Base-by-base conservation (phyloP, 257 asterid genomes). In the Solanum tacnaense region DNA sequence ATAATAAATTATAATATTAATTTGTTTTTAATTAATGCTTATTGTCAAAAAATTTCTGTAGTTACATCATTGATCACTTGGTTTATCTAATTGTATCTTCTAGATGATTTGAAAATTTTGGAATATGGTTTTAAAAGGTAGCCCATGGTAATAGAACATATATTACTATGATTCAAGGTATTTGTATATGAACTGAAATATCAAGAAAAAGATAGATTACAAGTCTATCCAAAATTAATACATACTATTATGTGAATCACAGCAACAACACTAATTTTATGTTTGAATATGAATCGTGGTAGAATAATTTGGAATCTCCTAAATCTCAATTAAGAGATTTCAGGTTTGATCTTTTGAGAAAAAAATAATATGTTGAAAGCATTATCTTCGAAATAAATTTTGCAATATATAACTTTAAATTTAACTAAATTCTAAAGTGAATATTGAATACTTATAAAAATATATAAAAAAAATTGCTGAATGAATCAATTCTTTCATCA, bases 331-430 rank as follows among this genome's bases (percentile, higher is more conserved):
- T 44, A 9, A 62, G 29, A 62, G 29, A 23, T 23, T 62, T 62
- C 2, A 11, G 7, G 1, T 65, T 65, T 11, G 3, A 25, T 8
- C 1, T 25, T 65, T n/a, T 65, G 4, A 21, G 5, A 4, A 0
- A 25, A 5, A 10, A 25, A 65, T 4, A 5, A 46, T 2, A n/a
- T n/a, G 13, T 65, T n/a, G 4, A 0, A 5, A 65, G 72, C 0
- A 2, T n/a, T 25, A 5, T 4, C 1, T 65, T 0, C 1, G 5
- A 65, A n/a, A 25, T n/a, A 5, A 65, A 3, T 27, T 5, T 11
- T 9, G 5, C 9, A 25, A 67, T 25, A 67, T 6, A 2, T 25
- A 6, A 67, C 13, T 67, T 65, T n/a, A 65, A 65, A n/a, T 65
- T 65, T n/a, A 65, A 65, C 5, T 2, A 23, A 62, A 8, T n/a